Base-by-base conservation (phyloP, 352 stramenopile genomes). In the Globisporangium takayamanum region DNA sequence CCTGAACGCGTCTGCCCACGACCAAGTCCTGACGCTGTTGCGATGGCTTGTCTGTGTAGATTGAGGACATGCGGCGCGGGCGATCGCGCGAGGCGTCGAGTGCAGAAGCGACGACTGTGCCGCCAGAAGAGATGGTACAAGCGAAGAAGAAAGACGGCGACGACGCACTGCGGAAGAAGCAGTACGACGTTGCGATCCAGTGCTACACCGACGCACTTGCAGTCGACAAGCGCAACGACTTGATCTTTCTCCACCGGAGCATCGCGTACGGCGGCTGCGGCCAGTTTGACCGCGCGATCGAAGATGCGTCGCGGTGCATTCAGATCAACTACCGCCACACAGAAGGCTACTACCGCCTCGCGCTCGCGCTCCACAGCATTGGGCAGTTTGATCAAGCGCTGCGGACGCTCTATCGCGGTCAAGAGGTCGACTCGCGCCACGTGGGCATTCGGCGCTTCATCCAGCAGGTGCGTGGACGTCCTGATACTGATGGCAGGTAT, bases 271-370 rank as follows among this genome's bases (percentile, higher is more conserved):
- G 64, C 10, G 73, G 66, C n/a, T 62, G 63, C 11, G 64, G 63
- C 3, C 57, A 77, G 46, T 70, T 83, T 44, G 49, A 60, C 10
- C 70, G 68, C 22, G 73, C 75, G 7, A 77, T 79, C 12, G 75
- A 85, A 44, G 75, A 85, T 47, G 73, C 75, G 2, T 82, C 75
- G 8, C 70, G 69, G 57, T 85, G 73, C 55, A 82, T 85, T 10
- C 70, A 76, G 33, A 76, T 85, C 44, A 85, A 85, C 53, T 85
- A 85, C 52, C 71, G 69, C 6, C 75, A 85, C 36, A 60, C 80
- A 1, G 73, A 85, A 51, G 75, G 75, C 1, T 85, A 85, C 58
- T 85, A 83, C 45, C 73, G 71, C 41, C 62, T 85, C 5, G 73
- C 75, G 8, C 51, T 85, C 20, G 75, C 73, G 5, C 67, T 85